Conservation (phyloP, 768 basidiomycete species). For the Fomitopsis pulvina region DNA sequence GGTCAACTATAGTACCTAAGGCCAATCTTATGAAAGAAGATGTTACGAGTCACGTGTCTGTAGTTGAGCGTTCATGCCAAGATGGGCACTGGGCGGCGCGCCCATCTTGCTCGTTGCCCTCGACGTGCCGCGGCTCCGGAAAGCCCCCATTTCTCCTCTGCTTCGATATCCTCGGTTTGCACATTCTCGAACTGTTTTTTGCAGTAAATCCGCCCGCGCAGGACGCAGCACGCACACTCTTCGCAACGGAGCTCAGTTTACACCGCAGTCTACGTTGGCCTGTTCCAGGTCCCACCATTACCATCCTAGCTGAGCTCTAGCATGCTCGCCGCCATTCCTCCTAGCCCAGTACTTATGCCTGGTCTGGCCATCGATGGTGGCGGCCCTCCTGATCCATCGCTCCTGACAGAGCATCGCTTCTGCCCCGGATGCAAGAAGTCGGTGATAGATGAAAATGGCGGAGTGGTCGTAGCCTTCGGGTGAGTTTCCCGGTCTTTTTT, state of each 20-base stretch:
- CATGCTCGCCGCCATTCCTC: constrained; percentile 11
- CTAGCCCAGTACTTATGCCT: constrained; percentile 7
- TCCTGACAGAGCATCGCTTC: constrained; percentile 43
- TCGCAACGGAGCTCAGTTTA: background rate
- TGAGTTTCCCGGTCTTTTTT: constrained; percentile 34
- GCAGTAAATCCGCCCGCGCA: constrained; percentile 1
- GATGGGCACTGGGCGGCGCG: background rate
- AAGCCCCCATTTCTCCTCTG: constrained; percentile 4
- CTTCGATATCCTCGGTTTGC: background rate
- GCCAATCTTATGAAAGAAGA: too few relatives aligned
- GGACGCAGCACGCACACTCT: constrained; percentile 9
- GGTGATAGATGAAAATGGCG: constrained; percentile 74
- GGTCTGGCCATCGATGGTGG: constrained; percentile 4
- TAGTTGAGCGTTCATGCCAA: too few relatives aligned
- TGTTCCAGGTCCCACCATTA: background rate
- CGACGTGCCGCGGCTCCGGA: constrained; percentile 14
- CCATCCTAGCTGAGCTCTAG: background rate
- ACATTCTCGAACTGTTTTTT: background rate
- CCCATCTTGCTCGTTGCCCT: constrained; percentile 3
- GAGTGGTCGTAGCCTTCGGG: constrained; percentile 95
- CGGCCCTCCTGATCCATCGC: constrained; percentile 15
- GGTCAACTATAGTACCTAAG: too few relatives aligned
- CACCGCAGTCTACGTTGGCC: background rate
- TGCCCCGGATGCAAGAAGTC: constrained; percentile 83
- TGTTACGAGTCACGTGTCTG: too few relatives aligned